Percentiles rank a stretch among this genome's conserved stretches.
Conservation (phyloP, 805 yeast species). For the Wickerhamiella alocasiicola region DNA sequence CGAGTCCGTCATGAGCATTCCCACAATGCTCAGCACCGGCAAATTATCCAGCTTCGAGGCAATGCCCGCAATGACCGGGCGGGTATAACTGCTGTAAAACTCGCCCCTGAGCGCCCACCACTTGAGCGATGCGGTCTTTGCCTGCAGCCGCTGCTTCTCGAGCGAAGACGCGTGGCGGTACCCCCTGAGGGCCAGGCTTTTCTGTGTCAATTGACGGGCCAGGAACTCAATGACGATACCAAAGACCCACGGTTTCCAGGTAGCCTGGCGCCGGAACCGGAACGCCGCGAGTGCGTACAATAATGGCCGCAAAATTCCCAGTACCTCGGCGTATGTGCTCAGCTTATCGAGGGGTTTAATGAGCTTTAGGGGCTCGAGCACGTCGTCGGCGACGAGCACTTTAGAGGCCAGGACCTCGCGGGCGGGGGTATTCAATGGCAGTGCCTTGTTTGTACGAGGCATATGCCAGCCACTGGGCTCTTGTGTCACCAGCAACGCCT, state of each 20-base stretch:
- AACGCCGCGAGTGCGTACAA: conserved; percentile 28
- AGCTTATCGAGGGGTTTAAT: conserved; percentile 21
- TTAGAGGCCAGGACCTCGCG: conserved; percentile 19
- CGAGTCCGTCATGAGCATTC: conserved; percentile 29
- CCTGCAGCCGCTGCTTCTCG: conserved; percentile 25
- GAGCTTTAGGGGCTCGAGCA: conserved; percentile 24
- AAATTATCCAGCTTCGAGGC: conserved; percentile 21
- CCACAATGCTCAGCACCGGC: conserved; percentile 27
- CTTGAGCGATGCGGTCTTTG: conserved; percentile 23
- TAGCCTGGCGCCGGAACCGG: conserved; percentile 18
- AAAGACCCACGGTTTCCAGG: conserved; percentile 33
- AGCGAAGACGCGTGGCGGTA: conserved; percentile 21
- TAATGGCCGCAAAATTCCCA: conserved; percentile 30
- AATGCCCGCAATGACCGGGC: conserved; percentile 24
- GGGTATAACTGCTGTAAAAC: conserved; percentile 26
- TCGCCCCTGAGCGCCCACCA: conserved; percentile 33
- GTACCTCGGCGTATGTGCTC: conserved; percentile 25
- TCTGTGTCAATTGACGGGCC: conserved; percentile 22
- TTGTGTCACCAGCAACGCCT: not conserved
- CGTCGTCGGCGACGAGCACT: conserved; percentile 26
- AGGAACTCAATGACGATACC: conserved; percentile 28
- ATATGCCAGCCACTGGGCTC: conserved; percentile 10
- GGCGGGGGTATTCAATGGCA: conserved; percentile 17
- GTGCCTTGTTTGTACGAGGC: conserved; percentile 22
- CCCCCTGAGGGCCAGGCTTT: conserved; percentile 18